Percentiles rank a stretch among this genome's conserved stretches.
Conservation (phyloP, 768 basidiomycete genomes). For the Mrakia blollopis region DNA sequence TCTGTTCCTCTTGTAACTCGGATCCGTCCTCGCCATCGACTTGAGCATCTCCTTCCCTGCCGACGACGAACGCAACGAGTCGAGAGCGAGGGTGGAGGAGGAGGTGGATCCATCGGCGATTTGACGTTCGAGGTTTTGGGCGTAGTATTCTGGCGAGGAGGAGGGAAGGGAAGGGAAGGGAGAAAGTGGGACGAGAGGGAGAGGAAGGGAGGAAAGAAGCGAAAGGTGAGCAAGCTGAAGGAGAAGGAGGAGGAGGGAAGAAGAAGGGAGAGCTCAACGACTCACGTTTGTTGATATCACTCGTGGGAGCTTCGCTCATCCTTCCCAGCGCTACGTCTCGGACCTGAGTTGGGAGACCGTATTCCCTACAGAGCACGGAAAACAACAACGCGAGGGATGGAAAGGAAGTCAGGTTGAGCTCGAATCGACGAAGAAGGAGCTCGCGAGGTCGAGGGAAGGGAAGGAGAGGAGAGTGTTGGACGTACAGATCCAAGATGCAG, state of each 20-base stretch:
- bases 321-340: constrained; percentile 88
- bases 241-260: not conserved
- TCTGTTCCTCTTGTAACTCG: constrained; percentile 93
- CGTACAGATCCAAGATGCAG: constrained; percentile 77
- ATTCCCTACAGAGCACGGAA: constrained; percentile 53
- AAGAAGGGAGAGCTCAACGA: constrained; percentile 40
- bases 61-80: constrained; percentile 50
- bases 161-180: not conserved
- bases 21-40: constrained; percentile 86
- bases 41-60: constrained; percentile 97
- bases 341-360: constrained; percentile 92
- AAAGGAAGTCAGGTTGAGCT: not conserved
- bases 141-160: constrained; percentile 41
- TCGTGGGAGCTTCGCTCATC: constrained; percentile 78
- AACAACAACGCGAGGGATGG: too few species aligned
- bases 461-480: not conserved
- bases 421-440: not conserved
- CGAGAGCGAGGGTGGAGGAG: constrained; percentile 11
- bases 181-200: not conserved
- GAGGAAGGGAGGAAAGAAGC: not conserved
- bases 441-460: not conserved
- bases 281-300: constrained; percentile 88
- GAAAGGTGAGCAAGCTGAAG: not conserved
- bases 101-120: constrained; percentile 23
- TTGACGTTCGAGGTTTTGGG: constrained; percentile 43